Evolutionary conservation across 2,329 filamentous ascomycete species (phyloP), one percentile per base, ranked within the genome.

Genomic region (Ophiostoma montium): DNA sequence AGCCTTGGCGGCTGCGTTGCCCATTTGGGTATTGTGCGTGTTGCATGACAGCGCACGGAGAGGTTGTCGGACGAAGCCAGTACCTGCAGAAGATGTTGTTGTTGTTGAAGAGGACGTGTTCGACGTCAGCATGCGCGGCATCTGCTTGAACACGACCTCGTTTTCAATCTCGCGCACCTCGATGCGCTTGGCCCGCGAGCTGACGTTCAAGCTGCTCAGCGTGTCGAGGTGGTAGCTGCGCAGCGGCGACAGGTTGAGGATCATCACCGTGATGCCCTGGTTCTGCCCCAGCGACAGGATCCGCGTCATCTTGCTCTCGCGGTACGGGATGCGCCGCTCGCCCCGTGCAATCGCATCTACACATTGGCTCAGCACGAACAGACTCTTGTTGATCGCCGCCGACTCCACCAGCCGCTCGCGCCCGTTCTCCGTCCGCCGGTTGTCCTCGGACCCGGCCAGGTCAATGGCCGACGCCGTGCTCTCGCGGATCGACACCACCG

Each of bases 161-260:
- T 96, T 96, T 64, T 96, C 90, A 51, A 95, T 86, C 63, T 96
- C 92, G 46, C 87, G 82, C 11, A 95, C 84, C 63, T 96, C 90
- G 57, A 96, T 95, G 60, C 94, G 87, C 70, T 95, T 95, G 21
- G 90, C 94, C 11, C 90, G 78, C 47, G 92, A 95, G 59, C 89
- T 92, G 60, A 96, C 92, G 61, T 95, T 95, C 48, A 96, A 70
- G 54, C 89, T 95, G 65, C 86, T 94, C 6, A 95, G 72, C 0
- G 90, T 95, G 62, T 96, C 90, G 35, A 95, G 74, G 60, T 96
- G 90, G 61, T 94, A 96, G 57, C 86, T 88, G 54, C 86, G 80
- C n/a, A 94, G 74, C 0, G 92, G 89, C 0, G 90, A 86, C 3
- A 96, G 75, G 60, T 96, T 96, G 35, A 96, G 72, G 51, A 96